Evolutionary conservation across 1,284 basidiomycete genomes (phyloP), one percentile per base, ranked within the genome.

Genomic region (Malassezia equina): DNA sequence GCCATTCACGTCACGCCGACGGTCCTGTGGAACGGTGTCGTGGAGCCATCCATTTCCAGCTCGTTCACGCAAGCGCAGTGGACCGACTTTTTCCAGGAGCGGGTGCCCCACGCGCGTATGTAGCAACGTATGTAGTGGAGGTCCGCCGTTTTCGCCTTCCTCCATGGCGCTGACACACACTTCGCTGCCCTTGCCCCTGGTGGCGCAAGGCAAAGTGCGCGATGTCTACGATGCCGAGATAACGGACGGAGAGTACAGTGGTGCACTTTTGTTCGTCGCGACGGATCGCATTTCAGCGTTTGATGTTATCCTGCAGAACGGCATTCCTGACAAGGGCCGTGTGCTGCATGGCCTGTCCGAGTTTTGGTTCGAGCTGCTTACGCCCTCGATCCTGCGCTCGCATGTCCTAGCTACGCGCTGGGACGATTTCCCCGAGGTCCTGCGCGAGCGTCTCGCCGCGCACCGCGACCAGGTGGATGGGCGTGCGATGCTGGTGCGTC

Each of bases 281-380:
- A 87, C 88, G 13, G 94, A 98, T 78, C 81, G 94, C 59, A 94
- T 96, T 73, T 93, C 88, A 19, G 91, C 93, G 0, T 98, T 90
- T 77, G 93, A 99, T 79, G 86, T 96, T 60, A 85, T 74, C 29
- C 62, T 74, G 8, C 62, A 67, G 33, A 69, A 73, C 46, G 91
- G 90, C 17, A 90, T 96, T 56, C 90, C 93, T 13, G 83, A 84
- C 65, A 96, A 98, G 77, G 93, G 94, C 55, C 84, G 84, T 66
- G 81, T 95, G 17, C 80, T 99, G 46, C 95, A 90, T 15, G 79
- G 84, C 58, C 83, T 96, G 59, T 95, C 91, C 15, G 78, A 86
- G 45, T 96, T 93, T 80, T 98, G 93, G 91, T 98, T 98, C 78
- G 77, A 85, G 51, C 86, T 86, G 71, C 83, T 74, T 21, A 73